Evolutionary conservation across 192 early-diverging fungal species (phyloP), one percentile per base, ranked within the genome.

Genomic region (Lunasporangiospora selenospora): DNA sequence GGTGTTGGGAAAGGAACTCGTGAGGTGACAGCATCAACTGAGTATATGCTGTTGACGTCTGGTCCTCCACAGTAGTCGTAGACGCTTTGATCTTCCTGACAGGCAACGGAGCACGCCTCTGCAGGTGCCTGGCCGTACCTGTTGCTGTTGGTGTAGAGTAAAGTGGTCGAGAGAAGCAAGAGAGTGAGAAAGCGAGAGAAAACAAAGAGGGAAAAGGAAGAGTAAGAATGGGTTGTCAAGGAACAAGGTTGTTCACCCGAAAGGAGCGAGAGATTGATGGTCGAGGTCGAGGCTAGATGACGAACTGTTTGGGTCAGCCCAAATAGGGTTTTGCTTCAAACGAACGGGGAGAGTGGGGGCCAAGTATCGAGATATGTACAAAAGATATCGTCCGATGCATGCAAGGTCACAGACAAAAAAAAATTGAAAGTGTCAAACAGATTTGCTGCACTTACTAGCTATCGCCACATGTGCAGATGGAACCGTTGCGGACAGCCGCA

Each of bases 401-500:
- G n/a, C n/a, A n/a, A n/a, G n/a, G 36, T 3, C 27, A 36, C 32
- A 32, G 39, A 41, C 18, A 29, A 50, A 50, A 40, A 31, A 21
- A 49, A 31, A n/a, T n/a, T 9, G 23, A 30, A 10, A 27, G 21
- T 1, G 19, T 11, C 38, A 3, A 12, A 7, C 13, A 23, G 11
- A 13, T 9, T 16, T 53, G 24, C 11, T 21, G 51, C 2, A 36
- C 55, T 53, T 67, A 71, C 67, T 34, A 62, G 3, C 59, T 44
- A 24, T 71, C 67, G n/a, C 67, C 67, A 21, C 67, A 71, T 6
- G 67, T 71, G n/a, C 67, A 71, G 13, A 62, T 49, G 12, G 67
- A 62, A 2, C 53, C 50, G 44, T 71, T 71, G 5, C 67, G 44
- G 48, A 71, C 62, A 19, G 53, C 67, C 11, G 67, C 67, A 41